Evolutionary conservation across 345 rosid genomes (phyloP).

Genomic region (Nasturtium officinale): DNA sequence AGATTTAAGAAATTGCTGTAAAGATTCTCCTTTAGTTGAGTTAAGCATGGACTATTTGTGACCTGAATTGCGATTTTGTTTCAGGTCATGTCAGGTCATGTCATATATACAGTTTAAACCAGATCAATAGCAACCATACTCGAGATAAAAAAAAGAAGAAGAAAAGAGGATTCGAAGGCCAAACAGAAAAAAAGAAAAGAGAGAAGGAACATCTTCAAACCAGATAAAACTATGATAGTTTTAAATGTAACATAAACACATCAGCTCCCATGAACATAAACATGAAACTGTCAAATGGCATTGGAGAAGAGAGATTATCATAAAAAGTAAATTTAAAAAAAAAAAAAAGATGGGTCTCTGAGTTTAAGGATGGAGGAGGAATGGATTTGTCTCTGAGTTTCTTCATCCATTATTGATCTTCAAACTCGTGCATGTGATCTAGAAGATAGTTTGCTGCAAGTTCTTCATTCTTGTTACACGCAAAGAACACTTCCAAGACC

Average conservation of each 20-base stretch:
- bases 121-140: no score
- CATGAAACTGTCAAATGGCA: slow-evolving; percentile 44
- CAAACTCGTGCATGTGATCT: slow-evolving; percentile 90
- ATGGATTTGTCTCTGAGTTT: slow-evolving; percentile 23
- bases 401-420: slow-evolving; percentile 58
- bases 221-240: slow-evolving; percentile 39
- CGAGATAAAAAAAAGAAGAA: not conserved
- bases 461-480: slow-evolving; percentile 95
- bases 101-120: no score
- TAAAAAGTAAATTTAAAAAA: not conserved
- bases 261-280: slow-evolving; percentile 43
- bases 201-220: slow-evolving; percentile 25
- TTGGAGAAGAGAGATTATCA: slow-evolving; percentile 29
- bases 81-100: no score
- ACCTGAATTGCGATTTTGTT: no score
- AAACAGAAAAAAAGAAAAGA: no score
- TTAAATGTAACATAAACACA: slow-evolving; percentile 38
- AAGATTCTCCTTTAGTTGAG: no score
- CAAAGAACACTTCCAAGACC: slow-evolving; percentile 82
- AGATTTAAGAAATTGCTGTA: no score
- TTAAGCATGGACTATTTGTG: no score
- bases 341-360: slow-evolving; percentile 32
- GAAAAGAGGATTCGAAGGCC: not conserved
- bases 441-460: slow-evolving; percentile 91
- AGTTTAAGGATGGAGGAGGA: slow-evolving; percentile 31